Percentiles rank a stretch among this genome's conserved stretches.
Evolutionary conservation across 169 alveolate genomes (phyloP).

Genomic region (Amoebophrya sp.): DNA sequence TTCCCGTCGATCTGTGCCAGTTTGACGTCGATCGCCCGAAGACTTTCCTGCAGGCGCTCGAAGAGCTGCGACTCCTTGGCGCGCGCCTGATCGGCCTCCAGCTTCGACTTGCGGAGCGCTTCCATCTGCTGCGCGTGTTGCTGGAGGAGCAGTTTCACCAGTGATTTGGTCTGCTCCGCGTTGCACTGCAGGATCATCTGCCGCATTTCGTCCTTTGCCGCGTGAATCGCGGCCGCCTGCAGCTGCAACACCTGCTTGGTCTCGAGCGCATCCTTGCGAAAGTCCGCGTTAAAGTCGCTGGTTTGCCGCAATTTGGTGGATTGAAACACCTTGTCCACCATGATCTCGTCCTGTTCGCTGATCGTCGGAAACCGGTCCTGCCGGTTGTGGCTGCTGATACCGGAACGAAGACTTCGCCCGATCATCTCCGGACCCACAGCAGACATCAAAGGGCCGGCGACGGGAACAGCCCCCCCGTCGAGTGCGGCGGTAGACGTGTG

Average conservation of each 20-base stretch:
- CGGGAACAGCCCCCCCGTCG: too few relatives aligned
- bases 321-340: too few relatives aligned
- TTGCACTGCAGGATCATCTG: background rate
- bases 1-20: background rate
- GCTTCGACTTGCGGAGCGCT: background rate
- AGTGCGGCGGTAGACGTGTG: too few relatives aligned
- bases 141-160: background rate
- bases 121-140: constrained; percentile 4
- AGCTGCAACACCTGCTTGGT: background rate
- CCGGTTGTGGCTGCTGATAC: too few relatives aligned
- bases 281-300: too few relatives aligned
- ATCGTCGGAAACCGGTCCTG: too few relatives aligned
- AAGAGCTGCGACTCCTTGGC: background rate
- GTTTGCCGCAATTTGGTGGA: too few relatives aligned
- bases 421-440: too few relatives aligned
- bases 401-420: too few relatives aligned
- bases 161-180: background rate
- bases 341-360: too few relatives aligned
- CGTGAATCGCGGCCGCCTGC: background rate
- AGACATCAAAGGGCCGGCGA: too few relatives aligned
- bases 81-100: background rate
- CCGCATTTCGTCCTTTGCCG: background rate
- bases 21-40: background rate
- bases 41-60: background rate
- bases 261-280: background rate